These are phyloP conservation scores for Ceratobasidium sp. DNA, from an alignment of 1,284 basidiomycete genomes.

Conservation along the genomic window DNA sequence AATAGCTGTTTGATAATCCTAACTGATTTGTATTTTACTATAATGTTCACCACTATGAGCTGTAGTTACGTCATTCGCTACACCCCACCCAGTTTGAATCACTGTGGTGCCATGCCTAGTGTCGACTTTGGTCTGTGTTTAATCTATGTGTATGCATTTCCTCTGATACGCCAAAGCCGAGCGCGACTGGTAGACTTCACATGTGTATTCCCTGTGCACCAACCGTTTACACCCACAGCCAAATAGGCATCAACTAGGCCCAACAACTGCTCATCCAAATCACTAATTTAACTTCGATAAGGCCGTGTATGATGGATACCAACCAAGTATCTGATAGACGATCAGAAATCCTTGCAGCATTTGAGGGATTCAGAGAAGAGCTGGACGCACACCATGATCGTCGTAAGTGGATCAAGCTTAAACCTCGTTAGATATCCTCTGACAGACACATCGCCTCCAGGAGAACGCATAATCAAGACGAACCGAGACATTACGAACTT, in stretches of 20 bases:
- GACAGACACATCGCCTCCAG: neutral
- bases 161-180: neutral
- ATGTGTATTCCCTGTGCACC: neutral
- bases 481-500: slow-evolving; percentile 84
- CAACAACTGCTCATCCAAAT: too few species aligned
- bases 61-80: slow-evolving; percentile 38
- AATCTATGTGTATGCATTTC: slow-evolving; percentile 33
- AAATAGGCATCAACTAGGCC: neutral
- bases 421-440: neutral
- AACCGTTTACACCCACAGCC: too few species aligned
- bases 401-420: slow-evolving; percentile 49
- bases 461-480: slow-evolving; percentile 80
- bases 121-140: slow-evolving; percentile 11
- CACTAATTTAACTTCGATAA: neutral
- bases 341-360: slow-evolving; percentile 52
- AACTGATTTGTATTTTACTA: slow-evolving; percentile 29
- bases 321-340: slow-evolving; percentile 8
- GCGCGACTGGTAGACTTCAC: neutral
- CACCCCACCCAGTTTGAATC: slow-evolving; percentile 17
- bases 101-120: slow-evolving; percentile 11
- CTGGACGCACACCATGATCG: slow-evolving; percentile 77
- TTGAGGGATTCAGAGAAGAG: slow-evolving; percentile 68
- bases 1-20: neutral
- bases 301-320: slow-evolving; percentile 7
- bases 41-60: neutral